Percentiles rank a stretch among this genome's conserved stretches.
Conservation (phyloP, 352 stramenopile genomes). For the Aphanomyces invadans region DNA sequence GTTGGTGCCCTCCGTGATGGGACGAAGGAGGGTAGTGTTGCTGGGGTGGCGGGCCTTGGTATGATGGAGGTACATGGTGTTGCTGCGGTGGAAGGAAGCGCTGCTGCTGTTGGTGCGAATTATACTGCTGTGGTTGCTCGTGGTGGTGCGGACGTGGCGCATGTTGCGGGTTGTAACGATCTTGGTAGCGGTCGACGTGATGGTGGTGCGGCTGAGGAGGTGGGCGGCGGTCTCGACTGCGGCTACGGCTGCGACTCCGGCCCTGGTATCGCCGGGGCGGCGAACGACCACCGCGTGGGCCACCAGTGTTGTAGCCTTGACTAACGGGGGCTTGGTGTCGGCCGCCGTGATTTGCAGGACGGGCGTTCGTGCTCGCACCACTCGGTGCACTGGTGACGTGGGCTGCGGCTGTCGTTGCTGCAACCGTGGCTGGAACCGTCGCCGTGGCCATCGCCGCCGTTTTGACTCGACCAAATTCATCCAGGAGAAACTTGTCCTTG, state of each 20-base stretch:
- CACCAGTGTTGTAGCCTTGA: no score
- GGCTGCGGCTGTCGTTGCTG: background rate
- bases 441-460: background rate
- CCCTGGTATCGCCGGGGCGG: background rate
- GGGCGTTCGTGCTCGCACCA: no score
- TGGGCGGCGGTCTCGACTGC: background rate
- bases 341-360: no score
- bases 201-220: background rate
- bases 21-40: no score
- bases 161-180: background rate
- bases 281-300: no score
- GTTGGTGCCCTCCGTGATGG: background rate
- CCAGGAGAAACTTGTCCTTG: background rate
- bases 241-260: background rate
- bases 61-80: background rate
- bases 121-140: background rate
- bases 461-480: slow-evolving; percentile 24
- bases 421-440: background rate
- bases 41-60: background rate
- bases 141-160: background rate
- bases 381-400: background rate
- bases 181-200: background rate
- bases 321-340: no score
- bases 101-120: no score
- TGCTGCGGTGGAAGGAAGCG: background rate